Percentiles rank a stretch among this genome's conserved stretches.
phyloP scores from a whole-genome alignment of 1,139 yeast genomes.

The Diutina neorugosa region DNA sequence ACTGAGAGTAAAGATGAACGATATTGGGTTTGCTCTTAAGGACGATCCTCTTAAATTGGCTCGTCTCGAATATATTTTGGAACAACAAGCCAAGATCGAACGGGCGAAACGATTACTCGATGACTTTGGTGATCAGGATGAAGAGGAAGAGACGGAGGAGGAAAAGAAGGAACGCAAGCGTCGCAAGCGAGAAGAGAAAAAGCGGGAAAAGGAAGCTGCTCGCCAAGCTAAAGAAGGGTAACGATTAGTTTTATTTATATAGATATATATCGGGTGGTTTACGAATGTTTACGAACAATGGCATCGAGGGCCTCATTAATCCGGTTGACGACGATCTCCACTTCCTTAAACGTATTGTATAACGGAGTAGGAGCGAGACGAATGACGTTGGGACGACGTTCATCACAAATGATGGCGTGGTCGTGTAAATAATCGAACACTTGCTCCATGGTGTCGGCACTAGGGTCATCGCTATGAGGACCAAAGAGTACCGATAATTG shows the following conservation, averaged over 20 bases:
- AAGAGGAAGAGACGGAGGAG: slow-evolving; percentile 4
- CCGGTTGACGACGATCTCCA: slow-evolving; percentile 31
- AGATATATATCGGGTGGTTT: not conserved
- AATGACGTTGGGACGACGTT: slow-evolving; percentile 79
- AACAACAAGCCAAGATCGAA: slow-evolving; percentile 61
- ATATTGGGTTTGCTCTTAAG: slow-evolving; percentile 73
- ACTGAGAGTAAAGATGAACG: slow-evolving; percentile 73
- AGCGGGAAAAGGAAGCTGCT: slow-evolving; percentile 3
- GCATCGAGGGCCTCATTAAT: slow-evolving; percentile 28
- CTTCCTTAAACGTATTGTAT: slow-evolving; percentile 67
- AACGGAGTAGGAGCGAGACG: slow-evolving; percentile 77
- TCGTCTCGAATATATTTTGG: slow-evolving; percentile 68
- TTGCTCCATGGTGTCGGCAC: slow-evolving; percentile 46
- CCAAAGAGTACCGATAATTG: slow-evolving; percentile 66
- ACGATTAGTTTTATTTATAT: not conserved
- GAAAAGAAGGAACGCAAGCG: slow-evolving; percentile 1
- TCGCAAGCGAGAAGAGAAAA: not conserved
- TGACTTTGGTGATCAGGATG: slow-evolving; percentile 42
- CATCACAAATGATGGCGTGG: slow-evolving; percentile 71
- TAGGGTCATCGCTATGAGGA: slow-evolving; percentile 29
- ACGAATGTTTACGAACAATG: not conserved
- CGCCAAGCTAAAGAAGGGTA: not conserved
- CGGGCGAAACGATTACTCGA: slow-evolving; percentile 57
- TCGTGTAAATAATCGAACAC: slow-evolving; percentile 39
- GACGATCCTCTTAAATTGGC: slow-evolving; percentile 78